phyloP scores from a whole-genome alignment of 257 asterid genomes.

The Solanum pennellii region DNA sequence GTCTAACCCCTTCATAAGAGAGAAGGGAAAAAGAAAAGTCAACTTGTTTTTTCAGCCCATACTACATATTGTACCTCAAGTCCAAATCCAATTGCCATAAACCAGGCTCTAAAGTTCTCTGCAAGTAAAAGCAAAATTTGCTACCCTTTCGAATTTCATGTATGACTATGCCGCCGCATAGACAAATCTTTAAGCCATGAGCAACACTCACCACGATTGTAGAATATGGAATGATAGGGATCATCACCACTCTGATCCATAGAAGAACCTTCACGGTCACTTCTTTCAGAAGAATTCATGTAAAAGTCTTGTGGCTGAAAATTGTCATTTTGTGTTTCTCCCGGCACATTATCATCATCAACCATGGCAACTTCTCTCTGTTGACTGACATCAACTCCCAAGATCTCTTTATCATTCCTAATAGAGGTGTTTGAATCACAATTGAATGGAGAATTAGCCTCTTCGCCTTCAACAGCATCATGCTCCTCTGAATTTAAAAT shows the following conservation, averaged over 20 bases:
- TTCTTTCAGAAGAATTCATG: slow-evolving; percentile 21
- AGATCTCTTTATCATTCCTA: slow-evolving; percentile 40
- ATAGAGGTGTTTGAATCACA: slow-evolving; percentile 51
- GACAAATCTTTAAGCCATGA: neutral
- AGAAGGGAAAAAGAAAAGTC: neutral
- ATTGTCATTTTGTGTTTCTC: slow-evolving; percentile 20
- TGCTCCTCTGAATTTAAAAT: slow-evolving; percentile 26
- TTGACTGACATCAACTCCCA: slow-evolving; percentile 6
- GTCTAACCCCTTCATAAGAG: neutral
- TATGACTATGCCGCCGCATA: neutral
- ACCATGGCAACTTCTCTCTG: slow-evolving; percentile 16
- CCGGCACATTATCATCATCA: slow-evolving; percentile 17
- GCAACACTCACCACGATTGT: slow-evolving; percentile 38
- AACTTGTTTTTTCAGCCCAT: neutral
- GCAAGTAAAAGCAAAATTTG: neutral
- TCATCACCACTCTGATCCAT: slow-evolving; percentile 19
- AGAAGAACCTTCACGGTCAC: slow-evolving; percentile 23
- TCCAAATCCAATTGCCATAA: neutral
- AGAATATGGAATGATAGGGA: slow-evolving; percentile 54
- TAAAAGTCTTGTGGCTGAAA: slow-evolving; percentile 14
- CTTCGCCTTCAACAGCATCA: slow-evolving; percentile 29
- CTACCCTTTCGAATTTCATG: neutral
- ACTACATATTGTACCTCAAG: neutral
- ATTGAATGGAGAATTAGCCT: slow-evolving; percentile 10
- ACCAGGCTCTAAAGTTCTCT: neutral